Base-by-base conservation (phyloP, 768 basidiomycete species). In the Astraeus odoratus region DNA sequence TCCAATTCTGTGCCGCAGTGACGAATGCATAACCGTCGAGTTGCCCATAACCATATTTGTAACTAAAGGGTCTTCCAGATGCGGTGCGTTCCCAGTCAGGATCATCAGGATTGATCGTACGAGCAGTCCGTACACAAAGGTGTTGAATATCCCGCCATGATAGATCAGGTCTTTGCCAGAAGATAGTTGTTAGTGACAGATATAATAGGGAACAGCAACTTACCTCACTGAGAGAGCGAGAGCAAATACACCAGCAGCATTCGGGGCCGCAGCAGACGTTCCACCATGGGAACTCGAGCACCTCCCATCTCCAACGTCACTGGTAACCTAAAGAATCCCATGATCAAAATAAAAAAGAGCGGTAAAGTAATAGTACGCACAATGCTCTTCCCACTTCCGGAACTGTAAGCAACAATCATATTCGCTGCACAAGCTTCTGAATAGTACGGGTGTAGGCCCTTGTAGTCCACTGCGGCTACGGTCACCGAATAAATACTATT, bases 341-440 rank as follows among this genome's bases (percentile, higher is more conserved):
- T 56, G 22, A 54, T 56, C 56, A 33, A 50, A 43, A 36, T 40
- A 26, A 30, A 26, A 20, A 40, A 15, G 18, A 47, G 22, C 20
- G 35, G 29, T 19, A 12, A 19, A 27, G 27, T 16, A 26, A 41
- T 20, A 31, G 47, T 39, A 75, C 90, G 55, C 49, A 98, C 94
- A 48, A 99, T 99, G 51, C 85, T 82, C 57, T 90, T 83, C 7
- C 94, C 92, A 52, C 86, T 83, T 7, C 96, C 96, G 7, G 95
- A 98, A 48, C 90, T 93, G 50, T 94, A 96, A 1, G 95, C 89
- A 5, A 95, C 95, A 43, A 97, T 73, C 81, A 99, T 83, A 65
- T 97, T 97, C 2, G 96, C 96, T 5, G 95, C 84, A 57, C 96
- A 99, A n/a, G 91, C 69, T 64, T 99, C 96, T 4, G 95, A 97